Conservation (phyloP, 345 rosid species). For the Reutealis trisperma region DNA sequence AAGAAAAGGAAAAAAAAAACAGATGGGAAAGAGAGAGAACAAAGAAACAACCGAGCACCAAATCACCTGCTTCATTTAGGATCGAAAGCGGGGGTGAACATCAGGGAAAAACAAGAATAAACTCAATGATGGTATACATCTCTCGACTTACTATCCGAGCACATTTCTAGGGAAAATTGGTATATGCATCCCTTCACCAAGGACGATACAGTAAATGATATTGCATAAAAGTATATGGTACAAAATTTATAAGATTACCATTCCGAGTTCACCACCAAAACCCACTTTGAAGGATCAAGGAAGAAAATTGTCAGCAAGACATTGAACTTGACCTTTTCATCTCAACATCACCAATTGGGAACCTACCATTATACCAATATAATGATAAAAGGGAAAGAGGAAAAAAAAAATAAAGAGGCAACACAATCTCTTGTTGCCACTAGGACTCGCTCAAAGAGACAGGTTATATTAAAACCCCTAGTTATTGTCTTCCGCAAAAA, state of each 20-base stretch:
- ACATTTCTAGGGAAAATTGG: conserved; percentile 20
- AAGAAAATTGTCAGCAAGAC: conserved; percentile 19
- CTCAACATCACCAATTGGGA: conserved; percentile 19
- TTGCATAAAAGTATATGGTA: conserved; percentile 25
- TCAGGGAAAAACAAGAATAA: not conserved
- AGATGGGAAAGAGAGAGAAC: too few relatives aligned
- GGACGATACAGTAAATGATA: conserved; percentile 23
- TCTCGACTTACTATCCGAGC: conserved; percentile 8
- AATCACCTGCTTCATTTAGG: too few relatives aligned
- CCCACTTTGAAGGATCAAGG: conserved; percentile 20
- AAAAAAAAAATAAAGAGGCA: not conserved
- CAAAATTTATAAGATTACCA: conserved; percentile 24
- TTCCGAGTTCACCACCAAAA: conserved; percentile 24
- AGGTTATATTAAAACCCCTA: conserved; percentile 13
- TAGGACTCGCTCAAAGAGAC: conserved; percentile 18
- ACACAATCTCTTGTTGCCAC: conserved; percentile 18
- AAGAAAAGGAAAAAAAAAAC: too few relatives aligned
- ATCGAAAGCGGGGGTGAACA: too few relatives aligned
- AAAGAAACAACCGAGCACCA: too few relatives aligned
- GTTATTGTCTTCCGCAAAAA: conserved; percentile 20
- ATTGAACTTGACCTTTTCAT: conserved; percentile 21
- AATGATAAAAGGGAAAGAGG: not conserved
- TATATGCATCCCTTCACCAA: conserved; percentile 18
- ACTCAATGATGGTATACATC: conserved; percentile 14
- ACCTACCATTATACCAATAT: not conserved